These are phyloP conservation scores for Endogone sp. DNA, from an alignment of 192 early-diverging fungal species.

Conservation along the genomic window DNA sequence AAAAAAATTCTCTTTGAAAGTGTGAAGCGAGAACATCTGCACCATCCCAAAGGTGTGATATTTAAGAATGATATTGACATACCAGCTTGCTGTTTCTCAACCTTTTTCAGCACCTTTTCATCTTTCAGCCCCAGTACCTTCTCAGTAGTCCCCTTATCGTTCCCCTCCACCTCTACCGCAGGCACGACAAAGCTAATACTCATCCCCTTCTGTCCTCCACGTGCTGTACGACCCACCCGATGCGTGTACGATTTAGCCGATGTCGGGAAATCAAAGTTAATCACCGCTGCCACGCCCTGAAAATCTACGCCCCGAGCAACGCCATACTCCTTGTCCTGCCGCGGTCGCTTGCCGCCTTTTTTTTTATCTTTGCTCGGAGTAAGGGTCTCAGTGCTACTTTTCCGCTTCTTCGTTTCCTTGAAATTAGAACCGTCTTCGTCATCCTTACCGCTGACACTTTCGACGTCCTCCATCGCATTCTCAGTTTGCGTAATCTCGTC, in stretches of 20 bases:
- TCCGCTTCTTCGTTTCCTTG: constrained; percentile 19
- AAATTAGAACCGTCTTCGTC: constrained; percentile 22
- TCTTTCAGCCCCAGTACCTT: constrained; percentile 40
- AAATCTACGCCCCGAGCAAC: constrained; percentile 97
- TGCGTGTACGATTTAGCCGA: constrained; percentile 87
- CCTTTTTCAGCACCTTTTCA: constrained; percentile 67
- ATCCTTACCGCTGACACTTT: constrained; percentile 10
- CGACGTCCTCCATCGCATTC: constrained; percentile 12
- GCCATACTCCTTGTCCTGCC: constrained; percentile 85
- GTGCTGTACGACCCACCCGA: constrained; percentile 92
- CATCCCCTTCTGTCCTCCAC: constrained; percentile 87
- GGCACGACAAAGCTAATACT: constrained; percentile 80
- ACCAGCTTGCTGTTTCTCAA: constrained; percentile 68
- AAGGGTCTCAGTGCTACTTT: neutral
- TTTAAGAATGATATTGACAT: no score
- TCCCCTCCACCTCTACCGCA: constrained; percentile 32
- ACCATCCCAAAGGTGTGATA: neutral
- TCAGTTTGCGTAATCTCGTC: constrained; percentile 27
- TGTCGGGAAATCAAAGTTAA: constrained; percentile 96
- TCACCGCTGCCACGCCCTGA: constrained; percentile 83
- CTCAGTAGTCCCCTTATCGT: constrained; percentile 19
- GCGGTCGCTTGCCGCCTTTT: constrained; percentile 41
- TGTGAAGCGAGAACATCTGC: no score
- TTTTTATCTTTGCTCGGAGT: constrained; percentile 22
- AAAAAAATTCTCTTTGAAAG: no score